Conservation (phyloP, 805 yeast genomes). For the Wickerhamomyces subpelliculosus region DNA sequence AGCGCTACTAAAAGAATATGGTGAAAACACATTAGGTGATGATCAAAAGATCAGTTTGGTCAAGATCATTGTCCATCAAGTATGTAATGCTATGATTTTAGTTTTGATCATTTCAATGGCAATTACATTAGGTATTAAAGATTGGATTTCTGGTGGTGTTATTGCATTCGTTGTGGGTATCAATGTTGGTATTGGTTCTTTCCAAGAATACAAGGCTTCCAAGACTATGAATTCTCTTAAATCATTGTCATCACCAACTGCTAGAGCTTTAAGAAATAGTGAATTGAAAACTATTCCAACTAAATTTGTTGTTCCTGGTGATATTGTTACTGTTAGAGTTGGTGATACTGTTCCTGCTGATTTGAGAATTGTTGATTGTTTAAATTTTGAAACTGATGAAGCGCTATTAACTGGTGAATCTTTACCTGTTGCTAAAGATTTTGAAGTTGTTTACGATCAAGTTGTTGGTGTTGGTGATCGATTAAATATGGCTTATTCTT, state of each 20-base stretch:
- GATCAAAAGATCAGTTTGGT: constrained; percentile 47
- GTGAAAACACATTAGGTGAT: constrained; percentile 57
- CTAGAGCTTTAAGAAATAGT: constrained; percentile 59
- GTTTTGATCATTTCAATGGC: constrained; percentile 64
- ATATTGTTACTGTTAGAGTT: constrained; percentile 51
- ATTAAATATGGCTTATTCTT: constrained; percentile 61
- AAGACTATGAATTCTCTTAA: constrained; percentile 72
- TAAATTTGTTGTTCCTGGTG: constrained; percentile 68
- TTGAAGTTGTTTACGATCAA: constrained; percentile 30
- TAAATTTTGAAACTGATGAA: constrained; percentile 68
- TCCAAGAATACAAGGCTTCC: constrained; percentile 70
- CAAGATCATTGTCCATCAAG: constrained; percentile 55
- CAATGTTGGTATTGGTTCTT: constrained; percentile 59
- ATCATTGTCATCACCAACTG: constrained; percentile 63
- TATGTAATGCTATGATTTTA: constrained; percentile 72
- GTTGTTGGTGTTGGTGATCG: constrained; percentile 66
- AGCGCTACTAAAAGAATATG: constrained; percentile 30
- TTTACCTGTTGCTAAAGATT: constrained; percentile 53
- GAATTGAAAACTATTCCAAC: constrained; percentile 50
- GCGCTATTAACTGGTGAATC: constrained; percentile 64
- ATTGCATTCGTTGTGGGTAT: constrained; percentile 59
- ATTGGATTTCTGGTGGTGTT: constrained; percentile 82
- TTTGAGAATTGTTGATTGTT: constrained; percentile 46
- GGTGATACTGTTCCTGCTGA: constrained; percentile 80
- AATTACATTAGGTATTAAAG: constrained; percentile 64